These are phyloP conservation scores for Pleurotus sapidus DNA, from an alignment of 768 basidiomycete genomes.

Conservation along the genomic window DNA sequence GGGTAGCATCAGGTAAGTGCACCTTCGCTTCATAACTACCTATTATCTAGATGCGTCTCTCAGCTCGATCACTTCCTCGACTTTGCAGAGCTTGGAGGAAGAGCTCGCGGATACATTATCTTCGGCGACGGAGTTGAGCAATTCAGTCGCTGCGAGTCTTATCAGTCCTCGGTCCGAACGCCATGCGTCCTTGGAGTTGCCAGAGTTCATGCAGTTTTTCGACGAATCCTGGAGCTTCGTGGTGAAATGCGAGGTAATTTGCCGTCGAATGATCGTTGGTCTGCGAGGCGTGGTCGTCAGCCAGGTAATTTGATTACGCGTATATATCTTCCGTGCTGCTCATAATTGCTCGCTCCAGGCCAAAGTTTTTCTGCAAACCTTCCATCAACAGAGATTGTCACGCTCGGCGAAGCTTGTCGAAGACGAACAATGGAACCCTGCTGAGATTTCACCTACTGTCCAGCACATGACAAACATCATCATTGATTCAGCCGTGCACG, in stretches of 20 bases:
- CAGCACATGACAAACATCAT: constrained; percentile 76
- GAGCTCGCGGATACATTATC: constrained; percentile 77
- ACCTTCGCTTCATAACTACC: background rate
- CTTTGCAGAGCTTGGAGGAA: constrained; percentile 47
- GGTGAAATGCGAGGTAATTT: constrained; percentile 80
- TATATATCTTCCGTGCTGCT: constrained; percentile 8
- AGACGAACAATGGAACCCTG: constrained; percentile 91
- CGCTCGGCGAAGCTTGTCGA: constrained; percentile 88
- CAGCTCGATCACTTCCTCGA: constrained; percentile 33
- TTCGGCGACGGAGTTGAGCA: constrained; percentile 81
- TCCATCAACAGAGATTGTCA: constrained; percentile 80
- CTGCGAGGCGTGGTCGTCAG: constrained; percentile 81
- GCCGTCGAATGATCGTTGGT: constrained; percentile 89
- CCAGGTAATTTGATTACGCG: constrained; percentile 47
- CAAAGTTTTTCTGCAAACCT: constrained; percentile 80
- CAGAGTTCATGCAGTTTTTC: constrained; percentile 79
- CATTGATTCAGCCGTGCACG: constrained; percentile 77
- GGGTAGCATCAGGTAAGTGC: constrained; percentile 37
- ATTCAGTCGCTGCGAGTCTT: constrained; percentile 79
- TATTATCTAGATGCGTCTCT: constrained; percentile 1
- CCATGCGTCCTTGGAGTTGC: constrained; percentile 68
- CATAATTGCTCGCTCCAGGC: constrained; percentile 44
- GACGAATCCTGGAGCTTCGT: constrained; percentile 89
- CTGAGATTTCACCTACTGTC: constrained; percentile 62
- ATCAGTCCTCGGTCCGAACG: constrained; percentile 74